phyloP scores from a whole-genome alignment of 192 early-diverging fungal species.

The Entomortierella parvispora region DNA sequence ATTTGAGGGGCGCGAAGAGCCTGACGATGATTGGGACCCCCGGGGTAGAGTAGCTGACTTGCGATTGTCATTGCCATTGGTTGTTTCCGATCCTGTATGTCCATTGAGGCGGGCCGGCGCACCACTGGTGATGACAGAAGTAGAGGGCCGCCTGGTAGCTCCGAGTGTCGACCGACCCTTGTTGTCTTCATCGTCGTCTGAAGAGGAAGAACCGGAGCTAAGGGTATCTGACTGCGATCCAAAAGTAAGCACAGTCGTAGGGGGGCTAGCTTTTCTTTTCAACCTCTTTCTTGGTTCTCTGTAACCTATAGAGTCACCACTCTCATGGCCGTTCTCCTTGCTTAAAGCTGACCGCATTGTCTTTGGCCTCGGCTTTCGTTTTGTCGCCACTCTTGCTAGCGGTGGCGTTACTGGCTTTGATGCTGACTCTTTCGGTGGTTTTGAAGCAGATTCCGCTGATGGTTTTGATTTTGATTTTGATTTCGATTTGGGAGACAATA shows the following conservation, averaged over 20 bases:
- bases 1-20: neutral
- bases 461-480: too few relatives aligned
- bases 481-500: too few relatives aligned
- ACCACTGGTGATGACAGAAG: too few relatives aligned
- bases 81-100: neutral
- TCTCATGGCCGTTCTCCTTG: neutral
- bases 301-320: too few relatives aligned
- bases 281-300: neutral
- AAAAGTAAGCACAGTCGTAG: too few relatives aligned
- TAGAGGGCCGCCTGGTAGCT: too few relatives aligned
- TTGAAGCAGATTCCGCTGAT: too few relatives aligned
- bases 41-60: neutral
- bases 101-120: too few relatives aligned
- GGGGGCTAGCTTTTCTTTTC: slow-evolving; percentile 32
- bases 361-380: neutral
- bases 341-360: neutral
- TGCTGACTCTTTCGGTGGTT: neutral
- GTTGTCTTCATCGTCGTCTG: neutral
- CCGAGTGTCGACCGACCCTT: too few relatives aligned
- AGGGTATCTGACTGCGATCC: slow-evolving; percentile 32
- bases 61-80: neutral
- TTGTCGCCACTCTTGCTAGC: neutral
- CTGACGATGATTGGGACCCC: too few relatives aligned
- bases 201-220: slow-evolving; percentile 23
- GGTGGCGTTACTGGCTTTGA: slow-evolving; percentile 1